Evolutionary conservation across 495 filamentous ascomycete genomes (phyloP).

Genomic region (Tuber aestivum): DNA sequence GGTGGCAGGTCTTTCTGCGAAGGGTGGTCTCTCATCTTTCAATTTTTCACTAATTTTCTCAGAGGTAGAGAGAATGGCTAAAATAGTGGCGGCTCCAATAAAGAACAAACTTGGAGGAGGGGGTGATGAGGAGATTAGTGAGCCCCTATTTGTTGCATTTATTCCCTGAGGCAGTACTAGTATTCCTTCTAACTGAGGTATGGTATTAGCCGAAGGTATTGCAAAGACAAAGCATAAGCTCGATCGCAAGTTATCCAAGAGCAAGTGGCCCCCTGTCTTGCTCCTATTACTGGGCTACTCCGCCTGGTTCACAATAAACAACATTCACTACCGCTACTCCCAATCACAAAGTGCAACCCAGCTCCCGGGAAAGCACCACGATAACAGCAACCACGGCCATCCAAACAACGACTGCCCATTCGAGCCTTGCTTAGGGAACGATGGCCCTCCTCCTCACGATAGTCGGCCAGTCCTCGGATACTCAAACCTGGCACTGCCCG

Average conservation of each 20-base stretch:
- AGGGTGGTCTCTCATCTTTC: neutral
- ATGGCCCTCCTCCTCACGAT: neutral
- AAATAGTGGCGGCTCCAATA: neutral
- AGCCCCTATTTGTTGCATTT: neutral
- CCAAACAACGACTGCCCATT: neutral
- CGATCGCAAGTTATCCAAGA: neutral
- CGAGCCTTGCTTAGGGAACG: neutral
- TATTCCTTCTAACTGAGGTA: neutral
- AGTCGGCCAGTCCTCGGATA: neutral
- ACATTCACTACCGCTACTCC: neutral
- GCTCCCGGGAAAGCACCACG: neutral
- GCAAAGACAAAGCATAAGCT: neutral
- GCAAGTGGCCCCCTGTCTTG: neutral
- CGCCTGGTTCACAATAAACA: neutral
- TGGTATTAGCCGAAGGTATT: neutral
- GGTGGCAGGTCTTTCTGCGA: neutral
- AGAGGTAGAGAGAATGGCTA: neutral
- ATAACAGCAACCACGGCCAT: no score
- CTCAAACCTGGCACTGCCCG: slow-evolving; percentile 7
- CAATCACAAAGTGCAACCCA: neutral
- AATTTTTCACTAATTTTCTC: neutral
- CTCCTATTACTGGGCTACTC: neutral
- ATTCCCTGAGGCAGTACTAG: neutral
- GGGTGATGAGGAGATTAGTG: neutral
- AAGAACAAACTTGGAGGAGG: neutral